A percentile compares a stretch with the other conserved stretches of the same genome.
phyloP scores from a whole-genome alignment of 2,329 filamentous ascomycete genomes.

The Hymenoscyphus repandus region DNA sequence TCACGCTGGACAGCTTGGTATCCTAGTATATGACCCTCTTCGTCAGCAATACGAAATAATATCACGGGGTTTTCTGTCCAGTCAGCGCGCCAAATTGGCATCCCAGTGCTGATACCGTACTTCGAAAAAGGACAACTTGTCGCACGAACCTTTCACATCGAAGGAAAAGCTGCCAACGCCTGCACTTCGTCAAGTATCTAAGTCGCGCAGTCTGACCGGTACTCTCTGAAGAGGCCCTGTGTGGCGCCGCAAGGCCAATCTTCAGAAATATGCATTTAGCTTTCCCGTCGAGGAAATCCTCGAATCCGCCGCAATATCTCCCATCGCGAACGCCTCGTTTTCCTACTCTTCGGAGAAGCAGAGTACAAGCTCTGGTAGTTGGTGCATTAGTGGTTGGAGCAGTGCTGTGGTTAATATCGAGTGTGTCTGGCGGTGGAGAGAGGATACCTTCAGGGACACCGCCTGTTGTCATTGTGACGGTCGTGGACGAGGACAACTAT shows the following conservation, averaged over 20 bases:
- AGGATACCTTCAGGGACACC: conserved; percentile 48
- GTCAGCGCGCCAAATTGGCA: background rate
- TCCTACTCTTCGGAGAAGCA: conserved; percentile 53
- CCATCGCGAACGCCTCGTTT: conserved; percentile 53
- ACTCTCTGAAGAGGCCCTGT: conserved; percentile 4
- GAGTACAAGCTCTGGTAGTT: conserved; percentile 54
- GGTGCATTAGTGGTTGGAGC: conserved; percentile 28
- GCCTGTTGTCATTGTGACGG: conserved; percentile 75
- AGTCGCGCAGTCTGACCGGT: background rate
- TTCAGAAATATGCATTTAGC: conserved; percentile 75
- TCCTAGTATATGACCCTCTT: background rate
- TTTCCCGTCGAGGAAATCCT: conserved; percentile 78
- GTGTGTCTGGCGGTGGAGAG: conserved; percentile 24
- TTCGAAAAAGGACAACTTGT: background rate
- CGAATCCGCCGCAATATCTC: conserved; percentile 64
- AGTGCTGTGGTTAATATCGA: conserved; percentile 57
- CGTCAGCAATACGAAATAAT: no score
- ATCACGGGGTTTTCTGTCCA: background rate
- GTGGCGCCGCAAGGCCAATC: conserved; percentile 13
- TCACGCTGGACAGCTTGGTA: no score
- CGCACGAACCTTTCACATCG: background rate
- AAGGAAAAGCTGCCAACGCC: background rate
- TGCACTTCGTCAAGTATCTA: no score
- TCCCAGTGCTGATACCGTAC: background rate
- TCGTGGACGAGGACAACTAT: conserved; percentile 63